Evolutionary conservation across 495 filamentous ascomycete species (phyloP).

Genomic region (Choiromyces venosus): DNA sequence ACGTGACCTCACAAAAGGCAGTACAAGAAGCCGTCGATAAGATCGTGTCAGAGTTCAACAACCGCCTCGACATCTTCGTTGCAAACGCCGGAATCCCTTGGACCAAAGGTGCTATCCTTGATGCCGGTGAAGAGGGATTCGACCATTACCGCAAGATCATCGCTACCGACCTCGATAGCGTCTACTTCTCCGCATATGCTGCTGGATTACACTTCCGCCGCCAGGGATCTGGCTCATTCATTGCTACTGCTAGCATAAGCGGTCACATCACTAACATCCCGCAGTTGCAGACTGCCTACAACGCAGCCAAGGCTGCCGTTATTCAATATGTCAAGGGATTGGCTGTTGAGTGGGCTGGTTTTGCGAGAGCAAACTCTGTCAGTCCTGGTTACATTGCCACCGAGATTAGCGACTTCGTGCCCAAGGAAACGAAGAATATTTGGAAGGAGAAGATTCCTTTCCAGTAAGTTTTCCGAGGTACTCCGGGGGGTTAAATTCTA

Average conservation of each 20-base stretch:
- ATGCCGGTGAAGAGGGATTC: constrained; percentile 48
- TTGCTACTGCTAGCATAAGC: constrained; percentile 41
- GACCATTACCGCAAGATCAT: constrained; percentile 65
- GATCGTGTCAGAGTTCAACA: constrained; percentile 61
- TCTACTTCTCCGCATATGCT: constrained; percentile 72
- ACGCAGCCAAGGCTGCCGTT: constrained; percentile 78
- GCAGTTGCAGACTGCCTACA: constrained; percentile 79
- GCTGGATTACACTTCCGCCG: constrained; percentile 65
- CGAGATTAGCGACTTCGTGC: constrained; percentile 70
- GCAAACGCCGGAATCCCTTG: constrained; percentile 75
- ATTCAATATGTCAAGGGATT: constrained; percentile 71
- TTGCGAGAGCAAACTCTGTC: constrained; percentile 74
- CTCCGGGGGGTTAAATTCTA: background rate
- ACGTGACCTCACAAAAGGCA: constrained; percentile 56
- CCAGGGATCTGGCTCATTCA: constrained; percentile 46
- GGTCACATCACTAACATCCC: constrained; percentile 82
- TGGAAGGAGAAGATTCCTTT: constrained; percentile 80
- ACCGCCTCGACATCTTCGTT: constrained; percentile 71
- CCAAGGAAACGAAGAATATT: constrained; percentile 62
- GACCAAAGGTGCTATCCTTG: constrained; percentile 63
- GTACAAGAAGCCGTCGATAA: constrained; percentile 57
- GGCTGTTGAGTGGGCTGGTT: constrained; percentile 81
- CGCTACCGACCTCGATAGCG: constrained; percentile 71
- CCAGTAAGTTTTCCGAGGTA: constrained; percentile 50
- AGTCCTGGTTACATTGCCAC: constrained; percentile 86